These are phyloP conservation scores for Dryas octopetala DNA, from an alignment of 306 rosid genomes.

Conservation along the genomic window DNA sequence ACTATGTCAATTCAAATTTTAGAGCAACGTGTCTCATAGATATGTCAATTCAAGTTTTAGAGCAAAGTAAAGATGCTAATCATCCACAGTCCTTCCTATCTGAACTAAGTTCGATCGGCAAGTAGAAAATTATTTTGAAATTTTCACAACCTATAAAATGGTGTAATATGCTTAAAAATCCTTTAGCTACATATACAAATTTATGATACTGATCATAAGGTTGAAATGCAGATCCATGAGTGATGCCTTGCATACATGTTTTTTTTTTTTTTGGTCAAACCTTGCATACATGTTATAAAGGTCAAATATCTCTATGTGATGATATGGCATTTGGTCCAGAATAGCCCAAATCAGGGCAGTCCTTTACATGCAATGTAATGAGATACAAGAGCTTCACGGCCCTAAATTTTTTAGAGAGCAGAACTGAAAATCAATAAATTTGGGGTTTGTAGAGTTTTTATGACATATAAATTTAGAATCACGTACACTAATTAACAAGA, in stretches of 20 bases:
- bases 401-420: too few relatives aligned
- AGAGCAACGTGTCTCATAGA: not conserved
- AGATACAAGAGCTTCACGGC: too few relatives aligned
- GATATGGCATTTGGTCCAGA: too few relatives aligned
- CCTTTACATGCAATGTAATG: too few relatives aligned
- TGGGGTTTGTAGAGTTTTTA: too few relatives aligned
- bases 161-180: not conserved
- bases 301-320: not conserved
- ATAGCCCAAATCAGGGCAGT: too few relatives aligned
- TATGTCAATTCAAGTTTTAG: not conserved
- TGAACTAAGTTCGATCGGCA: not conserved
- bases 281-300: not conserved
- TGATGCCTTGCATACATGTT: not conserved
- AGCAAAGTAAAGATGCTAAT: not conserved
- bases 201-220: not conserved
- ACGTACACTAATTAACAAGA: too few relatives aligned
- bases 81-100: not conserved
- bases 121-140: not conserved
- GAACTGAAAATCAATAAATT: too few relatives aligned
- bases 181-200: not conserved
- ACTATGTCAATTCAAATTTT: too few relatives aligned
- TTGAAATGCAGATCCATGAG: not conserved
- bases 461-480: too few relatives aligned
- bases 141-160: not conserved
- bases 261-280: not conserved